Percentiles rank a stretch among this genome's conserved stretches.
These are phyloP conservation scores for Fusarium circinatum DNA, from an alignment of 2,329 filamentous ascomycete genomes.

Conservation along the genomic window DNA sequence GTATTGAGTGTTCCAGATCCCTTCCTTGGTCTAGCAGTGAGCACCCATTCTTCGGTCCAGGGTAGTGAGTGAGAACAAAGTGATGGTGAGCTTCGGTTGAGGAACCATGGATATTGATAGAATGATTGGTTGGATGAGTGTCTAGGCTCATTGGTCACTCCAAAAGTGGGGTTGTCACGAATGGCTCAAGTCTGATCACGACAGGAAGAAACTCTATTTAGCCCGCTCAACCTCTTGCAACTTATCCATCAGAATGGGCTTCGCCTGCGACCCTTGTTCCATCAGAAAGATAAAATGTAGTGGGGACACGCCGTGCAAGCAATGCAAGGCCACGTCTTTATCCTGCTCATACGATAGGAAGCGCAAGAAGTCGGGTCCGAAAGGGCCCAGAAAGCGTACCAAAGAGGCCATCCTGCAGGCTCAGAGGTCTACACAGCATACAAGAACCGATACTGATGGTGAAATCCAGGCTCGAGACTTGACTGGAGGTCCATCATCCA, in stretches of 20 bases:
- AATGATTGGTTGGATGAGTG: background rate
- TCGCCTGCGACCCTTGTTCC: conserved; percentile 16
- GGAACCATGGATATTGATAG: background rate
- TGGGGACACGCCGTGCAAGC: background rate
- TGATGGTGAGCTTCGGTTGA: background rate
- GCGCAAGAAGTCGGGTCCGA: conserved; percentile 22
- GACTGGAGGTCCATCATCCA: background rate
- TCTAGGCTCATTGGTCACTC: background rate
- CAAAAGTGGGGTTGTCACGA: background rate
- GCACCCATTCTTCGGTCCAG: background rate
- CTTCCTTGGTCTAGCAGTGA: too few species aligned
- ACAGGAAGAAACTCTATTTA: background rate
- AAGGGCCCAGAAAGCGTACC: conserved; percentile 22
- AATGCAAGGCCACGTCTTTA: background rate
- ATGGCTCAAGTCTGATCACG: background rate
- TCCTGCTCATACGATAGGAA: conserved; percentile 20
- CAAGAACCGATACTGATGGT: background rate
- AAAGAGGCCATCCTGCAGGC: conserved; percentile 18
- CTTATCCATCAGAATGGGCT: background rate
- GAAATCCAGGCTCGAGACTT: background rate
- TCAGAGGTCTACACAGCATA: background rate
- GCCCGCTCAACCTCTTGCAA: background rate
- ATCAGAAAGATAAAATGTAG: conserved; percentile 18
- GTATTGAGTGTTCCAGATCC: too few species aligned
- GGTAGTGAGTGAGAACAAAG: background rate